Evolutionary conservation across 1,139 yeast species (phyloP), one percentile per base, ranked within the genome.

Genomic region (Suhomyces choctaworum): DNA sequence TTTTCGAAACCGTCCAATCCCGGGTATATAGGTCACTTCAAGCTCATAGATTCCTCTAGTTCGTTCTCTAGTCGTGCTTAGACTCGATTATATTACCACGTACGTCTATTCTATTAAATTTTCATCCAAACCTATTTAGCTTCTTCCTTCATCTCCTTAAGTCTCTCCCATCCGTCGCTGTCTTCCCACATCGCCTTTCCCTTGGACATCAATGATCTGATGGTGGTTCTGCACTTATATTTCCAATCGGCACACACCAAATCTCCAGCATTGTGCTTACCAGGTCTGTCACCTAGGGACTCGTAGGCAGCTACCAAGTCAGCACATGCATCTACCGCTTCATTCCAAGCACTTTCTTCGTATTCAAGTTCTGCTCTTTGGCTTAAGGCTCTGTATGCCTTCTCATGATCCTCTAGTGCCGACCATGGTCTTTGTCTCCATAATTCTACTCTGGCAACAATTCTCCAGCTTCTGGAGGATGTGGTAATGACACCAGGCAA

Each of bases 351-450:
- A 1, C 47, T 46, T 51, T 82, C 89, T 43, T 78, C 76, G 1
- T 76, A 66, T 21, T 76, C 82, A 36, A 88, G 61, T 29, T 82
- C 82, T 1, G 94, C 83, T 27, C 74, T 70, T 41, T 80, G 82
- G 1, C 80, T 63, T 16, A 78, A 60, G 0, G 92, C 84, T 47
- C 97, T 73, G 56, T 78, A 88, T 0, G 96, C 96, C 58, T 84
- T 87, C 51, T 89, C 97, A 46, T 84, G 82, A 49, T 89, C 80
- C 23, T 84, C 95, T 38, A 94, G 67, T 0, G 96, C 86, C 4
- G 77, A 76, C 96, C 97, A 88, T 13, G 96, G 96, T 47, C 75
- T 77, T 35, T 73, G 71, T 50, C 95, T 76, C 97, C 98, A 92
- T 16, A 86, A 56, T 52, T 89, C 90, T 8, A 89, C 96, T 47